Evolutionary conservation across 1,284 basidiomycete species (phyloP), one percentile per base, ranked within the genome.

Genomic region (Ceratobasidium papillatum): DNA sequence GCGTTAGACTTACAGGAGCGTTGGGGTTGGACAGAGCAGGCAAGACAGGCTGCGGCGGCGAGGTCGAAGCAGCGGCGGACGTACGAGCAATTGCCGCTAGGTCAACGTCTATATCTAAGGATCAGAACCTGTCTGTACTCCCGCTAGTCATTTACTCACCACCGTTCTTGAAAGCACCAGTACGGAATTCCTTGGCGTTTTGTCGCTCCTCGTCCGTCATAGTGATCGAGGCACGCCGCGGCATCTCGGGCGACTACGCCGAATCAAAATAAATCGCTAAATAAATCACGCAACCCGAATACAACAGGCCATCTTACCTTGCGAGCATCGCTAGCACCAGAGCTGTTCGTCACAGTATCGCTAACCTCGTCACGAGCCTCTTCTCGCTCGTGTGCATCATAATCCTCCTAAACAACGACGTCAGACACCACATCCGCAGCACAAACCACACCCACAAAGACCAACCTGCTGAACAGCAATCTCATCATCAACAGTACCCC

Each of bases 401-500:
- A 71, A 30, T 71, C 68, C 30, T 71, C 68, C 68, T 71, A 25
- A 14, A 27, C 9, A 17, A 19, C 63, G 12, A 65, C 63, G 63
- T 65, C 63, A 68, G 32, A 36, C 52, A 30, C 34, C 3, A 7
- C 41, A 56, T 34, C 32, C 56, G 56, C 56, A 58, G 32, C 32
- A 4, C 17, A 9, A 25, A 7, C 32, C 5, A 36, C 1, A 1
- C 32, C 1, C 11, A 7, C 43, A 1, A 27, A 17, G 11, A 27
- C 68, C 36, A n/a, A 71, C 68, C 54, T 71, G 68, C 25, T 38
- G 51, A 32, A 22, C 54, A 1, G 54, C 84, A 52, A 82, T 83
- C 82, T 94, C 91, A 78, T 93, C 85, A 17, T 82, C 82, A 78
- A 93, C 81, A 65, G 86, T 87, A 76, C 94, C 94, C 94, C 94